Conservation (phyloP, 257 asterid genomes). For the Solanum clarkiae region DNA sequence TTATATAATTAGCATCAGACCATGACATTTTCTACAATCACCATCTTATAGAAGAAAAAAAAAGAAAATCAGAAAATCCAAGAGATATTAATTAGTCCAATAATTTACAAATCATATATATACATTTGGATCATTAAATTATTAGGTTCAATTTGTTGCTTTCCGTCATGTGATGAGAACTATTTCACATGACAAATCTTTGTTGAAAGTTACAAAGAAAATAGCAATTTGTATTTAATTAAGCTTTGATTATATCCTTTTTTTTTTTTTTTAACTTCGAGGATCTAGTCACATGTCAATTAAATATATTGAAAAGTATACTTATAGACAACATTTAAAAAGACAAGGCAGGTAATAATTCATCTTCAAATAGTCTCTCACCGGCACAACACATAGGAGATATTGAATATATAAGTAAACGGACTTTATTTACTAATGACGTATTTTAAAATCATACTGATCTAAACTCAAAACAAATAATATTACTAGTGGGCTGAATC, state of each 20-base stretch:
- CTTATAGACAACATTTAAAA: background rate
- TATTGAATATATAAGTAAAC: too few relatives aligned
- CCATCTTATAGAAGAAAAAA: background rate
- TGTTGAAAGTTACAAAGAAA: background rate
- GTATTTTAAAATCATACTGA: too few relatives aligned
- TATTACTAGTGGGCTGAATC: too few relatives aligned
- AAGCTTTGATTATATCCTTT: background rate
- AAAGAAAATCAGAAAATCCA: background rate
- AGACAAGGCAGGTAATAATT: too few relatives aligned
- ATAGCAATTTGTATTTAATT: background rate
- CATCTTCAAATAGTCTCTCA: too few relatives aligned
- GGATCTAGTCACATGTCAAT: background rate
- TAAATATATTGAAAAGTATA: background rate
- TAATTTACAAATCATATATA: background rate
- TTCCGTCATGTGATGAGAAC: background rate
- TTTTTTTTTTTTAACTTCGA: background rate
- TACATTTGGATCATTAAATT: background rate
- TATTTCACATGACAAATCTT: background rate
- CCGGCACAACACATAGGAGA: accelerated
- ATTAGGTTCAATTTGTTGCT: background rate
- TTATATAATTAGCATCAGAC: background rate
- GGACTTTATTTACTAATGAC: too few relatives aligned
- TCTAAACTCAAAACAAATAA: too few relatives aligned
- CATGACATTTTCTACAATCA: background rate
- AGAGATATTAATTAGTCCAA: background rate